phyloP scores from a whole-genome alignment of 2,329 filamentous ascomycete genomes.

The Domatiomyces catenatus region DNA sequence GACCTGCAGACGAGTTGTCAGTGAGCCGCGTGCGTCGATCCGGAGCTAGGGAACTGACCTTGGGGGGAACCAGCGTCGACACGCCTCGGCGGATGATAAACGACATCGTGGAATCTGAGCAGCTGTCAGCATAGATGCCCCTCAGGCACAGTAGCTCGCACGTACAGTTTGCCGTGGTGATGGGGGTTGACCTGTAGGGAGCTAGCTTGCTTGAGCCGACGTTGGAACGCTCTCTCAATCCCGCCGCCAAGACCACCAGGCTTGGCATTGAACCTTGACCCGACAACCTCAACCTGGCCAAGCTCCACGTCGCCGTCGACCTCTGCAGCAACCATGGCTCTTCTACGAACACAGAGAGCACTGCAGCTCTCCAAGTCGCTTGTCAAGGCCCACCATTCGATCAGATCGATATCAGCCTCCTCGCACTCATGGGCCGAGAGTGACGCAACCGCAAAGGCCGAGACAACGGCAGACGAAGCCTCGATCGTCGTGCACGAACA shows the following conservation, averaged over 20 bases:
- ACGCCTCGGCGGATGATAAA: conserved; percentile 79
- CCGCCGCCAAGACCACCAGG: not conserved
- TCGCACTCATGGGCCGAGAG: conserved; percentile 24
- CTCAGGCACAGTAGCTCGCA: not conserved
- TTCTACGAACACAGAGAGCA: conserved; percentile 40
- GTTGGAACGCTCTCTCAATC: not conserved
- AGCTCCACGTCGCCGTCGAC: not conserved
- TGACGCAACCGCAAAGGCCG: conserved; percentile 23
- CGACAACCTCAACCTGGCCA: not conserved
- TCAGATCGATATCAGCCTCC: conserved; percentile 36
- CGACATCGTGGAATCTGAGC: conserved; percentile 55
- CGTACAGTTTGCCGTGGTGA: not conserved
- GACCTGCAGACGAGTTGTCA: conserved; percentile 8
- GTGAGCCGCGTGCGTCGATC: not conserved
- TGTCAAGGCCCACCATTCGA: conserved; percentile 18
- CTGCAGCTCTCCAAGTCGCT: conserved; percentile 18
- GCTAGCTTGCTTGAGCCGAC: not conserved
- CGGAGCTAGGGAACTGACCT: conserved; percentile 45
- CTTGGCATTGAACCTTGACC: not conserved
- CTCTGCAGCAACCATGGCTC: conserved; percentile 40
- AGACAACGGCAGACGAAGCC: conserved; percentile 24
- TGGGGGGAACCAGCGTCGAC: conserved; percentile 97
- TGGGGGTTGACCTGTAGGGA: not conserved
- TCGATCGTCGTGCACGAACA: conserved; percentile 29
- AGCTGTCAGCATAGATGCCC: not conserved